Conservation (phyloP, 164 flowering plant species). For the Vitis riparia region DNA sequence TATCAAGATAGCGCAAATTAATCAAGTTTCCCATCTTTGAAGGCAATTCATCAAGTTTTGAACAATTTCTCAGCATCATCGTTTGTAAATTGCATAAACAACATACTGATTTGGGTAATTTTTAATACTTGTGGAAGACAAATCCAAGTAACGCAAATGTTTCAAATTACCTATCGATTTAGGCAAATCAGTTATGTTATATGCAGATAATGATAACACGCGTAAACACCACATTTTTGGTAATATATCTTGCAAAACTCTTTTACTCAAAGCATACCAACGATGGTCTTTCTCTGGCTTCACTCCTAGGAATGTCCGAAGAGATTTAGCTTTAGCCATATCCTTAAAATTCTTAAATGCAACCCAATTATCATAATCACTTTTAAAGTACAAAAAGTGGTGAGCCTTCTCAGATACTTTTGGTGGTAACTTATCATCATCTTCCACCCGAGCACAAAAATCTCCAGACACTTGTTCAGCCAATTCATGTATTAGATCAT, state of each 20-base stretch:
- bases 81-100: not conserved
- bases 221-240: not conserved
- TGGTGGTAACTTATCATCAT: not conserved
- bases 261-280: not conserved
- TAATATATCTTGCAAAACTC: not conserved
- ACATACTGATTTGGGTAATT: not conserved
- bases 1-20: too few relatives aligned
- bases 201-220: not conserved
- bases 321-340: not conserved
- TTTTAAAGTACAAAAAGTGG: not conserved
- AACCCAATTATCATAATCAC: too few relatives aligned
- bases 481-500: not conserved
- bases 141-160: not conserved
- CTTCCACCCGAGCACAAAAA: not conserved
- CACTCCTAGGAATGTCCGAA: not conserved
- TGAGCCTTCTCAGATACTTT: not conserved
- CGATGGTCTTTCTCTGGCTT: rapidly evolving
- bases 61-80: not conserved
- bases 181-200: not conserved
- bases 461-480: not conserved
- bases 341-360: not conserved
- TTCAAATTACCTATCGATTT: not conserved
- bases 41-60: too few relatives aligned
- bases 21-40: too few relatives aligned
- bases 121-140: not conserved